phyloP scores from a whole-genome alignment of 2,329 filamentous ascomycete species.

The Myriangium duriaei region DNA sequence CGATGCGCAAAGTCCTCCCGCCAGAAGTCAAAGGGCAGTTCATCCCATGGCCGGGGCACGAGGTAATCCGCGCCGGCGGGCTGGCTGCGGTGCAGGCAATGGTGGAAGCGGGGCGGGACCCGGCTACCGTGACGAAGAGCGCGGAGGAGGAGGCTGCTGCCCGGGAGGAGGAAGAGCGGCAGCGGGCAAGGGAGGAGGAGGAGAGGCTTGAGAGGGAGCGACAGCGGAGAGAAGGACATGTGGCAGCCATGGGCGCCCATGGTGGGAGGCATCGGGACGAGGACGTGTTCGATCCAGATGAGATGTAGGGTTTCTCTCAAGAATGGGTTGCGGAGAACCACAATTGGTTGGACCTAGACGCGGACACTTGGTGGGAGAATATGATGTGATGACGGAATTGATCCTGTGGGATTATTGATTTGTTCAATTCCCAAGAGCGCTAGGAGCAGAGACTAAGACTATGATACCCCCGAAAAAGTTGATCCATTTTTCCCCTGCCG shows the following conservation, averaged over 20 bases:
- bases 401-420: too few relatives aligned
- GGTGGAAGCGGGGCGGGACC: conserved; percentile 49
- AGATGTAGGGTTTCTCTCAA: conserved; percentile 10
- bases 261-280: conserved; percentile 11
- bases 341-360: too few relatives aligned
- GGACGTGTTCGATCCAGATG: conserved; percentile 25
- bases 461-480: too few relatives aligned
- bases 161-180: conserved; percentile 18
- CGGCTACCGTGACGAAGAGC: conserved; percentile 33
- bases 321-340: neutral
- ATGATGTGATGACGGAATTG: too few relatives aligned
- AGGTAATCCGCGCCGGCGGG: conserved; percentile 55
- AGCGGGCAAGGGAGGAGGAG: conserved; percentile 26
- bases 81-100: conserved; percentile 50
- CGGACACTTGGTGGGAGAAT: too few relatives aligned
- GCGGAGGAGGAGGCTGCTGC: conserved; percentile 27
- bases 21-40: conserved; percentile 34
- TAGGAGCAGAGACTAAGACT: too few relatives aligned
- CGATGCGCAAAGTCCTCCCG: conserved; percentile 3
- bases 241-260: too few relatives aligned
- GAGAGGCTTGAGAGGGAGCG: conserved; percentile 23
- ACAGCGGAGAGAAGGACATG: conserved; percentile 12
- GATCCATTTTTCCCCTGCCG: too few relatives aligned
- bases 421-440: too few relatives aligned
- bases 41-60: conserved; percentile 63